A percentile compares a stretch with the other conserved stretches of the same genome.
Conservation (phyloP, 1,284 basidiomycete genomes). For the Microbotryum violaceum region DNA sequence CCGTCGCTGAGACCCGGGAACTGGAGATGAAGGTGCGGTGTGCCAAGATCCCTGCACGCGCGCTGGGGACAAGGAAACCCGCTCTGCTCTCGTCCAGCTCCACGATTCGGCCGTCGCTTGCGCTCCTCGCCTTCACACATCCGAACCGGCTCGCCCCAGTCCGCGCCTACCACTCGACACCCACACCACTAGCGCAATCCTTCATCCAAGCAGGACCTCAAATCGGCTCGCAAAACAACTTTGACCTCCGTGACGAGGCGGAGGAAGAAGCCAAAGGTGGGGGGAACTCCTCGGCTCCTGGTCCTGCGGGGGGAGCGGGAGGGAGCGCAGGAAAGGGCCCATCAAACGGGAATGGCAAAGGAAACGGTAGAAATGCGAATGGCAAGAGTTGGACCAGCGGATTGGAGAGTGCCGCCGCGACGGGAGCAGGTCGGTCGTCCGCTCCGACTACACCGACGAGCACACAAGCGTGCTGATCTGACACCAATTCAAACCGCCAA, state of each 20-base stretch:
- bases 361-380: not conserved
- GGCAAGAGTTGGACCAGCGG: not conserved
- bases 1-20: no score
- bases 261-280: not conserved
- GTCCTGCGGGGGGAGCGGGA: not conserved
- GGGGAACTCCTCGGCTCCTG: not conserved
- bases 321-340: no score
- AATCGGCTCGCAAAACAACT: constrained; percentile 5
- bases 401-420: constrained; percentile 19
- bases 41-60: no score
- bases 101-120: not conserved
- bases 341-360: no score
- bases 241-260: not conserved
- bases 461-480: no score
- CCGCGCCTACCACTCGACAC: not conserved
- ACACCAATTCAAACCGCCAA: not conserved
- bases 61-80: not conserved
- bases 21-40: no score
- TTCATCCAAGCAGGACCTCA: constrained; percentile 18
- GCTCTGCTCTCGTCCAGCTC: not conserved
- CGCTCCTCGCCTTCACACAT: no score
- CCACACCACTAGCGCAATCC: not conserved
- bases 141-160: not conserved
- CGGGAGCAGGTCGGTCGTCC: constrained; percentile 14
- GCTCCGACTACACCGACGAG: no score